Conservation (phyloP, 163 green algal genomes). For the Scenedesmus sp. region DNA sequence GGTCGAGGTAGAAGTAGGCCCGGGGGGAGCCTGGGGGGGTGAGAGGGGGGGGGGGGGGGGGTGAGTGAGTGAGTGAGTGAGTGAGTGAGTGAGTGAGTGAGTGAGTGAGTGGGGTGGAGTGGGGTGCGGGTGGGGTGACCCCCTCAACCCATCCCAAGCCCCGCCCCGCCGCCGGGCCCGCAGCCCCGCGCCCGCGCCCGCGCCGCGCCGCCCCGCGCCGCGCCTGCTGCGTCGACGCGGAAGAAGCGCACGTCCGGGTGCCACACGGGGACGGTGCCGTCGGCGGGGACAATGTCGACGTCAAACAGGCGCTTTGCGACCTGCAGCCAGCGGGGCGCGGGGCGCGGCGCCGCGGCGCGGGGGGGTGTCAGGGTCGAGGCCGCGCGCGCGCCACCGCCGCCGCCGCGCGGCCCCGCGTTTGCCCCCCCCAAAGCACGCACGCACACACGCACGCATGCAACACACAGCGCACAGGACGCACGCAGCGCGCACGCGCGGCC, state of each 20-base stretch:
- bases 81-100: neutral
- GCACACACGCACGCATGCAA: neutral
- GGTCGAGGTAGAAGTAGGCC: constrained; percentile 96
- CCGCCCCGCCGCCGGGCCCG: too few relatives aligned
- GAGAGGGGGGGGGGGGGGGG: constrained; percentile 10
- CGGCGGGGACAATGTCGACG: constrained; percentile 85
- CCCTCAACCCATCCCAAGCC: too few relatives aligned
- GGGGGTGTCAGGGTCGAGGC: neutral
- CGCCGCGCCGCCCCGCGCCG: constrained; percentile 14
- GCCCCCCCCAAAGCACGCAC: neutral
- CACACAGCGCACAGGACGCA: neutral
- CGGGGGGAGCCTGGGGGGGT: constrained; percentile 65
- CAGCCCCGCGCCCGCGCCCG: neutral
- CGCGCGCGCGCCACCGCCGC: neutral
- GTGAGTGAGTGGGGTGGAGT: neutral
- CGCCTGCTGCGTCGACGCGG: constrained; percentile 47
- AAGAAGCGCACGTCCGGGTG: constrained; percentile 95
- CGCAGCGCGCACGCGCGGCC: neutral
- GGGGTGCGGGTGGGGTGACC: too few relatives aligned
- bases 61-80: too few relatives aligned
- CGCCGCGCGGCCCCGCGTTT: too few relatives aligned
- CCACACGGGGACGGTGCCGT: constrained; percentile 88
- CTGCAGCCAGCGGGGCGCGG: constrained; percentile 59
- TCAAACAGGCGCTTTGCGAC: constrained; percentile 90
- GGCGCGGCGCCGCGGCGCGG: neutral